Base-by-base conservation (phyloP, 2,329 filamentous ascomycete species). In the Penicillium verrucosum region DNA sequence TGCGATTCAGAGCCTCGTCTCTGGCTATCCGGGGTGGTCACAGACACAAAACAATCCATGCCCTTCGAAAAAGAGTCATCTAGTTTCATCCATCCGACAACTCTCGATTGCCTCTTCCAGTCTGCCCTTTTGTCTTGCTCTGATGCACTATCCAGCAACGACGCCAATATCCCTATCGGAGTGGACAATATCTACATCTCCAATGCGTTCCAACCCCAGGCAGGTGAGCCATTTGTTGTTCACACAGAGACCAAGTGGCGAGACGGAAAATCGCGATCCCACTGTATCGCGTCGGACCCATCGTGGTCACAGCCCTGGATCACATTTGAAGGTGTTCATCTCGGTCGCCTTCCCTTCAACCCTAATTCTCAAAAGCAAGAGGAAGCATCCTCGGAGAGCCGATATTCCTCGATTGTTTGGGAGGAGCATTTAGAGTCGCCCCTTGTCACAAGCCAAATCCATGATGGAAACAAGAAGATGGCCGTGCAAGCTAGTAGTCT, bases 31-130 rank as follows among this genome's bases (percentile, higher is more conserved):
- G 61, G 60, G 3, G 51, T 58, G 5, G 60, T 61, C 5, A 58
- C 56, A 3, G 59, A 65, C 23, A 65, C 63, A 3, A 59, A 54
- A 40, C 46, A 51, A 29, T 50, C 51, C 1, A 63, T 65, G 62
- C 65, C 65, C 0, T 42, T 65, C 32, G 60, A 63, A 40, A 54
- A 37, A 10, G 59, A 67, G 38, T 58, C 53, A 1, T 27, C 59
- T 1, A 56, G 52, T 34, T 55, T 63, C 14, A 59, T 67, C 18
- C 63, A 67, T 34, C 65, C 63, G 5, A 65, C 62, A 14, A 59
- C 60, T 4, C 59, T 67, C 12, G 65, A 67, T 48, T 59, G 54
- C 14, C 50, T 67, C 7, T 65, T 67, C 56, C 63, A 67, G 38
- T 59, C 57, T n/a, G 61, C 60, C 14, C 51, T 66, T 18, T 27